A percentile compares a stretch with the other conserved stretches of the same genome.
These are phyloP conservation scores for Yamadazyma mexicana DNA, from an alignment of 1,139 yeast species.

Conservation along the genomic window DNA sequence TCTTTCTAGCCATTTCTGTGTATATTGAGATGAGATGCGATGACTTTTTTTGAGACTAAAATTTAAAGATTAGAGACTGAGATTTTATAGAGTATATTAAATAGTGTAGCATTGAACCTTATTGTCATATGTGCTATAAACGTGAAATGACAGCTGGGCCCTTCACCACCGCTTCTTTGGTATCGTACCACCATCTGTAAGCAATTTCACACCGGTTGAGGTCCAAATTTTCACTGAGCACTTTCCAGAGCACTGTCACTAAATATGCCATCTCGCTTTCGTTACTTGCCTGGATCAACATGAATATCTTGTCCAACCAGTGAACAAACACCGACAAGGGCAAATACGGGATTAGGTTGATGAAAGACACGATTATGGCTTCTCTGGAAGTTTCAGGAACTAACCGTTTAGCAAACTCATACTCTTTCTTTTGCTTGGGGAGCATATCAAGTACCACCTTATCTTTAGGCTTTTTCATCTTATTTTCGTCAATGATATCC, in stretches of 20 bases:
- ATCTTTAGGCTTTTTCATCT: slow-evolving; percentile 36
- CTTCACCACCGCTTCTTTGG: slow-evolving; percentile 1
- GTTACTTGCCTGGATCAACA: slow-evolving; percentile 40
- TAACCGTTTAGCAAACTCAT: slow-evolving; percentile 25
- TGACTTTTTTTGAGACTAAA: slow-evolving; percentile 3
- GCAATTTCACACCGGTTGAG: slow-evolving; percentile 63
- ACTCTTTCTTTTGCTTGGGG: slow-evolving; percentile 20
- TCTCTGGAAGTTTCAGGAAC: slow-evolving; percentile 50
- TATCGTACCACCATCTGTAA: slow-evolving; percentile 63
- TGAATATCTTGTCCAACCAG: slow-evolving; percentile 53
- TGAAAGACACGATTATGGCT: slow-evolving; percentile 48
- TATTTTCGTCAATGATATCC: slow-evolving; percentile 32
- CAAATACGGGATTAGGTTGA: slow-evolving; percentile 56
- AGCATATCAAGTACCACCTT: slow-evolving; percentile 20
- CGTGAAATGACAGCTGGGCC: background rate
- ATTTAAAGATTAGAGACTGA: no score
- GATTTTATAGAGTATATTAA: background rate
- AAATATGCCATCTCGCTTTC: slow-evolving; percentile 32
- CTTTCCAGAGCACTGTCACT: slow-evolving; percentile 36
- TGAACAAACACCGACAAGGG: slow-evolving; percentile 40
- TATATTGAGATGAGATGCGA: slow-evolving; percentile 17
- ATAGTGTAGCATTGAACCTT: no score
- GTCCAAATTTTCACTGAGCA: slow-evolving; percentile 51
- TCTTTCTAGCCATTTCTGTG: slow-evolving; percentile 82
- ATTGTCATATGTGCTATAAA: no score